A percentile compares a stretch with the other conserved stretches of the same genome.
phyloP scores from a whole-genome alignment of 441 rosid genomes.

The Erodium texanum region DNA sequence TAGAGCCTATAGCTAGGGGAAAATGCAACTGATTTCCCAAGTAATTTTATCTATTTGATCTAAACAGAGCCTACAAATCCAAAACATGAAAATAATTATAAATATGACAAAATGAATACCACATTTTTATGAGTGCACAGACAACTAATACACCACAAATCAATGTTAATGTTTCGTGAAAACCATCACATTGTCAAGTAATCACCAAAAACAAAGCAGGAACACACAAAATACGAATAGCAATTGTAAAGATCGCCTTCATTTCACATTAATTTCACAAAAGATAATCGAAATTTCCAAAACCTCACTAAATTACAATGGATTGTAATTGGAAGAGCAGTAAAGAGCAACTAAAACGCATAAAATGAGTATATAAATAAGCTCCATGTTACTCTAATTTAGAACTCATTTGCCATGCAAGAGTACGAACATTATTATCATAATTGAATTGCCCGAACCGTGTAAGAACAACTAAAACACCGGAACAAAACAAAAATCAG shows the following conservation, averaged over 20 bases:
- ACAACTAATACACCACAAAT: neutral
- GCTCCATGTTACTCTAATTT: too few species aligned
- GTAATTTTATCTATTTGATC: neutral
- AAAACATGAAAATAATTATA: neutral
- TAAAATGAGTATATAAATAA: neutral
- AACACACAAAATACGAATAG: neutral
- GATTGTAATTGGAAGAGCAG: neutral
- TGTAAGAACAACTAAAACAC: neutral
- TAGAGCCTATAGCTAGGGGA: neutral
- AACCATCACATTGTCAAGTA: neutral
- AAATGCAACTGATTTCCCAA: neutral
- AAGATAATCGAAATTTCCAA: neutral
- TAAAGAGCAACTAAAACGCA: neutral
- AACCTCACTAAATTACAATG: neutral
- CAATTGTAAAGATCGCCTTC: neutral
- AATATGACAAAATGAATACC: neutral
- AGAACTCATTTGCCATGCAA: too few species aligned
- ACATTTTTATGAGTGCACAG: neutral
- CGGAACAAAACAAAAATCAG: neutral
- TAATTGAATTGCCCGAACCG: neutral
- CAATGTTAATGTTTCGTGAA: neutral
- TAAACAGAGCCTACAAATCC: neutral
- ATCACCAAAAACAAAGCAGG: neutral
- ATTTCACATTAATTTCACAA: neutral
- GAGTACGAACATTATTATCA: neutral